Evolutionary conservation across 1,139 yeast genomes (phyloP).

Genomic region (Arxiozyma heterogenica): DNA sequence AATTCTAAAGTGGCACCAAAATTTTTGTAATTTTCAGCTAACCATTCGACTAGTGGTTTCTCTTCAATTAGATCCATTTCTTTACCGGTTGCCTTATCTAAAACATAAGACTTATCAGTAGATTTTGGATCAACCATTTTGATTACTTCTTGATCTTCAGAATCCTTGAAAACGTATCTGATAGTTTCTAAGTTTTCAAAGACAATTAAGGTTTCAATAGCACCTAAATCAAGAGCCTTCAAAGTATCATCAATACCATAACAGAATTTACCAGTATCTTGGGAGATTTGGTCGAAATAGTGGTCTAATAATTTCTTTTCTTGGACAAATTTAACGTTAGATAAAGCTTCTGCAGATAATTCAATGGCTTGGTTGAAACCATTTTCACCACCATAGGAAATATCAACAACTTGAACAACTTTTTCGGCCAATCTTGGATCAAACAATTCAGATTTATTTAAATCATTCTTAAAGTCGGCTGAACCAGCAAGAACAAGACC

Average conservation of each 20-base stretch:
- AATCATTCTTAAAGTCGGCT: constrained; percentile 94
- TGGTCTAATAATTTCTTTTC: constrained; percentile 89
- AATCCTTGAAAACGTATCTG: constrained; percentile 76
- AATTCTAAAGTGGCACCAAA: constrained; percentile 94
- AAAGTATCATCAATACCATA: constrained; percentile 94
- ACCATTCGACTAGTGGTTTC: constrained; percentile 86
- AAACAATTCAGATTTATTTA: constrained; percentile 84
- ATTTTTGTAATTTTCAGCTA: constrained; percentile 89
- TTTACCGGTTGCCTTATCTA: constrained; percentile 77
- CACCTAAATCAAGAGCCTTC: constrained; percentile 92
- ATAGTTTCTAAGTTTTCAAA: constrained; percentile 81
- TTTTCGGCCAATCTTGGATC: constrained; percentile 82
- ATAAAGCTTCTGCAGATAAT: constrained; percentile 88
- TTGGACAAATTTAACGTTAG: constrained; percentile 94
- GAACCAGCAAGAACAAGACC: constrained; percentile 97
- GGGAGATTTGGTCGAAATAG: constrained; percentile 94
- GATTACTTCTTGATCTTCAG: constrained; percentile 69
- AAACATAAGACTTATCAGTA: constrained; percentile 58
- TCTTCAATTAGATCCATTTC: constrained; percentile 84
- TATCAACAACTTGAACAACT: constrained; percentile 86
- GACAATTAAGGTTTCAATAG: constrained; percentile 86
- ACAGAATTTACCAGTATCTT: constrained; percentile 94
- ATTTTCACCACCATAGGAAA: constrained; percentile 97
- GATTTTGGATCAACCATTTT: constrained; percentile 68
- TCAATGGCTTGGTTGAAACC: constrained; percentile 99